A percentile compares a stretch with the other conserved stretches of the same genome.
Conservation (phyloP, 2,329 filamentous ascomycete genomes). For the Ophiostoma quercus region DNA sequence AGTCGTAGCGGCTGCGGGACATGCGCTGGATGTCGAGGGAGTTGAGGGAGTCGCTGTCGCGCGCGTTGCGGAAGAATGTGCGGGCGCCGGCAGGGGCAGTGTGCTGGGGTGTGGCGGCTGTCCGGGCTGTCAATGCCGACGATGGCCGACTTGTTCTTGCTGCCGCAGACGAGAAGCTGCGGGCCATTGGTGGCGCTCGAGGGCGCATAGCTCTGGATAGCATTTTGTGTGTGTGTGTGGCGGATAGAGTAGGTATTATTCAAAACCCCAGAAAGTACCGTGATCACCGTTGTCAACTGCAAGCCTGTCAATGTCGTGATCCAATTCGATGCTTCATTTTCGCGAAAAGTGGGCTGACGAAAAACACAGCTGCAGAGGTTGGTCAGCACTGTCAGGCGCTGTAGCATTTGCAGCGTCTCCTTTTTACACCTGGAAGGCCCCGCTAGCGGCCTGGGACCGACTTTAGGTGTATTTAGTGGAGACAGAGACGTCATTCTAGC, state of each 20-base stretch:
- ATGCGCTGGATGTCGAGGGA: conserved; percentile 48
- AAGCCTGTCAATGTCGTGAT: not conserved
- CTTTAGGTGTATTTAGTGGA: not conserved
- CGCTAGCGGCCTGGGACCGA: conserved; percentile 1
- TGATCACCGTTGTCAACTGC: not conserved
- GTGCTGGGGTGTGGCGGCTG: not conserved
- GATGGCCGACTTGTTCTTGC: not conserved
- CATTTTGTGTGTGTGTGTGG: not conserved
- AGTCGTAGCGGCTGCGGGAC: conserved; percentile 43
- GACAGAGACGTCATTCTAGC: conserved; percentile 8
- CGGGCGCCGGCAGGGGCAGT: conserved; percentile 27
- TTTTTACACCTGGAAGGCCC: conserved; percentile 5
- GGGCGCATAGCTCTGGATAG: not conserved
- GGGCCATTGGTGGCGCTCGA: conserved; percentile 16
- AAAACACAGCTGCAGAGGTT: not conserved
- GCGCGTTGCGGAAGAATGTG: conserved; percentile 34
- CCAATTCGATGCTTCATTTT: not conserved
- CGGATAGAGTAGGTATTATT: too few relatives aligned
- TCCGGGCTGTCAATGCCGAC: conserved; percentile 25
- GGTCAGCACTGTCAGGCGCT: conserved; percentile 3
- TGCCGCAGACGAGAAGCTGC: conserved; percentile 23
- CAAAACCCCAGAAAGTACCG: not conserved
- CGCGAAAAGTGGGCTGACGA: conserved; percentile 9
- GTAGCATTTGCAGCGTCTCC: not conserved
- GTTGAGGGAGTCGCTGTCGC: conserved; percentile 36